Conservation (phyloP, 139 green algal species). For the Chlamydomonas schloesseri region DNA sequence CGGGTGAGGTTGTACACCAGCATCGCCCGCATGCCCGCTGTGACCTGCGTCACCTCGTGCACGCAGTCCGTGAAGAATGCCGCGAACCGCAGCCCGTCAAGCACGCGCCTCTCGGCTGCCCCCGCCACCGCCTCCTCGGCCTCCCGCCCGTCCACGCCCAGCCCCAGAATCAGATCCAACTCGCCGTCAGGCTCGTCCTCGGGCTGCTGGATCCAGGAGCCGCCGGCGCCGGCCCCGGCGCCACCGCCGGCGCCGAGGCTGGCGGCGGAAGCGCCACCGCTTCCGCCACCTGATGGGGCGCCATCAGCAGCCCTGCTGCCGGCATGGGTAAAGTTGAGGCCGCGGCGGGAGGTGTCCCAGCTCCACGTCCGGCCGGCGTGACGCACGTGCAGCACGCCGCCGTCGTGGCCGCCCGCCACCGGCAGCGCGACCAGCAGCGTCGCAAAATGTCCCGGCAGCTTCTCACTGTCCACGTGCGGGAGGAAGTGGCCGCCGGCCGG, state of each 20-base stretch:
- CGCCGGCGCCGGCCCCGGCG: no score
- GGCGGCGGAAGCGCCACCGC: no score
- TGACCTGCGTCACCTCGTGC: conserved; percentile 43
- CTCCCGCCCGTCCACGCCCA: no score
- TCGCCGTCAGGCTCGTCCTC: neutral
- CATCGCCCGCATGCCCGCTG: conserved; percentile 2
- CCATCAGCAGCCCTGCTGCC: no score
- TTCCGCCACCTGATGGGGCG: no score
- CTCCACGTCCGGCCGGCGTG: neutral
- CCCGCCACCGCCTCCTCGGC: neutral
- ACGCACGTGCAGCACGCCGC: neutral
- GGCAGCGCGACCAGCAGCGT: conserved; percentile 57
- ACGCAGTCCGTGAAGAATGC: conserved; percentile 53
- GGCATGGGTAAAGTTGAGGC: no score
- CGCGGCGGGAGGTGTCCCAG: neutral
- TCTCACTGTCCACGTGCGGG: conserved; percentile 49
- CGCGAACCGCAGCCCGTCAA: neutral
- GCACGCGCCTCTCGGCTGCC: no score
- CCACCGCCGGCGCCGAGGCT: no score
- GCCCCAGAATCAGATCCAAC: no score
- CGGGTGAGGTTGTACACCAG: conserved; percentile 47
- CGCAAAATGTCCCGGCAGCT: conserved; percentile 41
- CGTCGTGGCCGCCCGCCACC: conserved; percentile 19
- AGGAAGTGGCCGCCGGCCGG: conserved; percentile 47
- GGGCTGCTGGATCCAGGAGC: neutral